Base-by-base conservation (phyloP, 192 early-diverging fungal species). In the Spizellomyces sp. region DNA sequence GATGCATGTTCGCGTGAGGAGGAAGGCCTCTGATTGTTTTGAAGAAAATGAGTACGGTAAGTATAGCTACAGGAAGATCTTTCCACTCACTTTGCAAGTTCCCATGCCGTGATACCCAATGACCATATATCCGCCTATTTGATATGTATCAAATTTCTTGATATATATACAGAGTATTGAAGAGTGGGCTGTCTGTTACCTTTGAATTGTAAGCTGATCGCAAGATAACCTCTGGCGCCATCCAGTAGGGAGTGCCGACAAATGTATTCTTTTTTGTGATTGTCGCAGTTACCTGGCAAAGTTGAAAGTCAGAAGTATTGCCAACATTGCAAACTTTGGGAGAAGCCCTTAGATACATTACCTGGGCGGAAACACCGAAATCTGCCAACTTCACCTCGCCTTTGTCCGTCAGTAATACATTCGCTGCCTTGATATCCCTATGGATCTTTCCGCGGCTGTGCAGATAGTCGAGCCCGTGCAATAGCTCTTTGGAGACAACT, bases 311-410 rank as follows among this genome's bases (percentile, higher is more conserved):
- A 2, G 0, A 1, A 36, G 12, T 36, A 12, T 17, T 15, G 10
- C 50, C 50, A 54, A 54, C 50, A 54, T n/a, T 36, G 27, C 27
- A 36, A 36, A 36, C 3, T 36, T 36, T 36, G 27, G n/a, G 27
- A 36, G 27, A 36, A 3, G 27, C 27, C 27, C 27, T 36, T 4
- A 61, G 59, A 22, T 61, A 17, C 0, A 15, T 1, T n/a, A 92
- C 86, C 83, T 98, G 96, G 46, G 92, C 92, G 21, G 94, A 94
- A 36, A 98, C 96, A 10, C 96, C 96, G 85, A 98, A 98, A 84
- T 98, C 96, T 8, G 95, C 96, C 65, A 98, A 80, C 78, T 97
- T 98, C 50, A 98, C 90, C 66, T 91, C 88, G 88, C 95, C 68
- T 83, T 88, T 27, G 80, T 73, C 48, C 84, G 90, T 75, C 93